Evolutionary conservation across 139 green algal species (phyloP).

Genomic region (Auxenochlorella pyrenoidosa): DNA sequence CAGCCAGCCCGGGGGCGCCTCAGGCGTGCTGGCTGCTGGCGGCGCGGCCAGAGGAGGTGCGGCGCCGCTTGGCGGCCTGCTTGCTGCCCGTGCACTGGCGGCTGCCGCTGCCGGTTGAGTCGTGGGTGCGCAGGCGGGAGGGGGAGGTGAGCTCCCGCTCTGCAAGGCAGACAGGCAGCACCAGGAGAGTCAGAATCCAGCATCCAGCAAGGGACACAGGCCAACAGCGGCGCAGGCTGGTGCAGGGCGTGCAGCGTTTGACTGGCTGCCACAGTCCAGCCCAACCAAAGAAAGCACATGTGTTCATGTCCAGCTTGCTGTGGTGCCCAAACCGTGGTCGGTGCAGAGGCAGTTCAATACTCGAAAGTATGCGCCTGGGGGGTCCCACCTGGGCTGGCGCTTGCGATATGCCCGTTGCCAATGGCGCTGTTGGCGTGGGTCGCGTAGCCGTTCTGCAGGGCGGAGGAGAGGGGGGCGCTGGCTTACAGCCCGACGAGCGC

Average conservation of each 20-base stretch:
- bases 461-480: neutral
- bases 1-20: neutral
- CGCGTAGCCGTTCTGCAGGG: slow-evolving; percentile 18
- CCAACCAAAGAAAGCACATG: too few species aligned
- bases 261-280: too few species aligned
- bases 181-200: neutral
- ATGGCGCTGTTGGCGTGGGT: slow-evolving; percentile 33
- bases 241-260: too few species aligned
- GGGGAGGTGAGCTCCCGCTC: slow-evolving; percentile 26
- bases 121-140: slow-evolving; percentile 22
- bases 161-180: neutral
- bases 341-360: too few species aligned
- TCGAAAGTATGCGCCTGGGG: too few species aligned
- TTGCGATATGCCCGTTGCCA: slow-evolving; percentile 13
- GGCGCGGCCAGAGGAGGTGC: slow-evolving; percentile 1
- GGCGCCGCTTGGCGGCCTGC: slow-evolving; percentile 20
- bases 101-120: slow-evolving; percentile 22
- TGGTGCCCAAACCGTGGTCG: too few species aligned
- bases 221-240: neutral
- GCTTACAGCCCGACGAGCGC: too few species aligned
- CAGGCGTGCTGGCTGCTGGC: neutral
- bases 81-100: neutral
- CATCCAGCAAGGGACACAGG: neutral
- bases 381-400: slow-evolving; percentile 15
- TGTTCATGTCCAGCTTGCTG: too few species aligned